Base-by-base conservation (phyloP, 805 yeast species). In the Metschnikowia chrysomelidarum region DNA sequence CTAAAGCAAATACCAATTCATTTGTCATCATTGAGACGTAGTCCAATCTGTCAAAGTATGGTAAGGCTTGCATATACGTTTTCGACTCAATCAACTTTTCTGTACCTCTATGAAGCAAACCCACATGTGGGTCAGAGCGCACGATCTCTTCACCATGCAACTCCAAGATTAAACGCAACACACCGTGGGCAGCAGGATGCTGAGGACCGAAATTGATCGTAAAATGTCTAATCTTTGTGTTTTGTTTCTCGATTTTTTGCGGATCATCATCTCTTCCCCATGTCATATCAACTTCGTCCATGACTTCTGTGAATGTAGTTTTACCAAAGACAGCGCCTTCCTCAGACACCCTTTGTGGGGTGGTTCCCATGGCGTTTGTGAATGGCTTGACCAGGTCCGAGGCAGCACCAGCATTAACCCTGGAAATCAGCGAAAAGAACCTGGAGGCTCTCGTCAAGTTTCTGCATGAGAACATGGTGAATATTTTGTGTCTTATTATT, bases 131-230 rank as follows among this genome's bases (percentile, higher is more conserved):
- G 58, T 86, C 95, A 4, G 89, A 72, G 50, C 95, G 75, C 31
- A 87, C 76, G 50, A 87, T 82, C 62, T 86, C 95, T 64, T 86
- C 95, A 49, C 95, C 95, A 55, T 83, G 84, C 43, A 86, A 74
- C 66, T 86, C 95, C 55, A 86, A 69, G 61, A 86, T 87, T 61
- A 86, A 71, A 59, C 95, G 76, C 69, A 86, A 70, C 63, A 86
- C 95, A 49, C 95, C 95, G 68, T 86, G 95, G 19, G 95, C 95
- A 44, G 95, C 95, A 16, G 95, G 95, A 69, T 86, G 95, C 67
- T 86, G 95, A 31, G 95, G 95, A 23, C 95, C 95, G 58, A 86
- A 86, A 65, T 87, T 87, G 58, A 87, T 80, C 32, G 95, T 86
- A 69, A 86, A 87, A 58, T 85, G 94, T 61, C 95, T 79, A 56